Evolutionary conservation across 345 rosid genomes (phyloP).

Genomic region (rapeseed (Brassica napus)): DNA sequence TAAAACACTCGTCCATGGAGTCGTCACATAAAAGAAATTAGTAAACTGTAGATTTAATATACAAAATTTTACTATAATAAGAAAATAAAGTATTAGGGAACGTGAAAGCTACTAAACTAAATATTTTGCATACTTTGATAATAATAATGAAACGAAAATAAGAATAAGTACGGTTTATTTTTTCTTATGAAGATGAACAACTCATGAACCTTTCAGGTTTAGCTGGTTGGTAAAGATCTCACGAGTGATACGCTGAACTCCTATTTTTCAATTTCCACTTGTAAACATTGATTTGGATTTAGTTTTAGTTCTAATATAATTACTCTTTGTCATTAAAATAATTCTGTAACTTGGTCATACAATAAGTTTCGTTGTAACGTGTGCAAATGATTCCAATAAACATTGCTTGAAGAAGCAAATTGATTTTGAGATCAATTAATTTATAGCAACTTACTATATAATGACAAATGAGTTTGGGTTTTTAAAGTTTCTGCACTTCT

Average conservation of each 20-base stretch:
- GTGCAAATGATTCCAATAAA: neutral
- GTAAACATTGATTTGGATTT: neutral
- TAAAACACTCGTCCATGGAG: neutral
- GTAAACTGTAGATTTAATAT: neutral
- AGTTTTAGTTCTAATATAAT: neutral
- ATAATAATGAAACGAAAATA: neutral
- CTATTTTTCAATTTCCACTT: neutral
- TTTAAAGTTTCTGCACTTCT: neutral
- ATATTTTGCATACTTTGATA: neutral
- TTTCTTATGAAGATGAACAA: neutral
- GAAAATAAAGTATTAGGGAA: neutral
- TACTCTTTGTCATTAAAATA: neutral
- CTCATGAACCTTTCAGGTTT: neutral
- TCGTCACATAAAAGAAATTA: neutral
- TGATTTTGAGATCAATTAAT: neutral
- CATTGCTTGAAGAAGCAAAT: slow-evolving; percentile 12
- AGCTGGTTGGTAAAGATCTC: slow-evolving; percentile 9
- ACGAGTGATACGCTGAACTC: neutral
- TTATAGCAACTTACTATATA: slow-evolving; percentile 6
- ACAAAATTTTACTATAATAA: neutral
- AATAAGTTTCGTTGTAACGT: neutral
- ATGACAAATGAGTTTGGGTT: slow-evolving; percentile 12
- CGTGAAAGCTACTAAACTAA: neutral
- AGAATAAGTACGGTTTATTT: neutral
- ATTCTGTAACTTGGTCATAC: neutral